A percentile compares a stretch with the other conserved stretches of the same genome.
Evolutionary conservation across 1,139 yeast species (phyloP).

Genomic region (Pneumocystis jirovecii): DNA sequence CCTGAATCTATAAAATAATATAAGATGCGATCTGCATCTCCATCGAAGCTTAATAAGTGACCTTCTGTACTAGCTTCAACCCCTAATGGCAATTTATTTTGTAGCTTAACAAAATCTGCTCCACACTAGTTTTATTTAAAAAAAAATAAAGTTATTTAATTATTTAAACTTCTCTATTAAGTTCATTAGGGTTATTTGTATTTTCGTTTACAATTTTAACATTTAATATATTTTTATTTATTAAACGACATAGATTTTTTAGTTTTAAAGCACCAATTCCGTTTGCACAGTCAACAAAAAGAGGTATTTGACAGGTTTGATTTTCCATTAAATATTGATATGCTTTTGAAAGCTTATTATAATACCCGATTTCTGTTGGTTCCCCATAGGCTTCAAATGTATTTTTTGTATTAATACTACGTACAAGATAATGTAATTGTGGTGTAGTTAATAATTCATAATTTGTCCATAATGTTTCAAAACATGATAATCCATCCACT

Average conservation of each 20-base stretch:
- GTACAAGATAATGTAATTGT: slow-evolving; percentile 76
- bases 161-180: slow-evolving; percentile 33
- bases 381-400: slow-evolving; percentile 39
- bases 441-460: slow-evolving; percentile 80
- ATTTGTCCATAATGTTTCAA: slow-evolving; percentile 36
- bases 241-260: slow-evolving; percentile 28
- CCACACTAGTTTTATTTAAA: slow-evolving; percentile 44
- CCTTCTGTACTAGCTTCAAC: slow-evolving; percentile 28
- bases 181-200: slow-evolving; percentile 38
- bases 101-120: slow-evolving; percentile 88
- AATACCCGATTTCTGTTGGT: slow-evolving; percentile 57
- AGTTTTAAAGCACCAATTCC: slow-evolving; percentile 89
- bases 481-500: slow-evolving; percentile 47
- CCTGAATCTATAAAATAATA: slow-evolving; percentile 48
- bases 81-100: slow-evolving; percentile 60
- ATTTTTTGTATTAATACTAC: slow-evolving; percentile 39
- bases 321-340: slow-evolving; percentile 21
- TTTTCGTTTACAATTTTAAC: slow-evolving; percentile 44
- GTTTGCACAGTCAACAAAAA: slow-evolving; percentile 44
- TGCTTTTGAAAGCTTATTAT: slow-evolving; percentile 41
- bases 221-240: slow-evolving; percentile 29
- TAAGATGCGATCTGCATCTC: slow-evolving; percentile 92
- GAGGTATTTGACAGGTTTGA: slow-evolving; percentile 18
- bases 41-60: slow-evolving; percentile 79
- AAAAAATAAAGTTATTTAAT: background rate